Evolutionary conservation across 805 yeast species (phyloP).

Genomic region (Metschnikowia lunata): DNA sequence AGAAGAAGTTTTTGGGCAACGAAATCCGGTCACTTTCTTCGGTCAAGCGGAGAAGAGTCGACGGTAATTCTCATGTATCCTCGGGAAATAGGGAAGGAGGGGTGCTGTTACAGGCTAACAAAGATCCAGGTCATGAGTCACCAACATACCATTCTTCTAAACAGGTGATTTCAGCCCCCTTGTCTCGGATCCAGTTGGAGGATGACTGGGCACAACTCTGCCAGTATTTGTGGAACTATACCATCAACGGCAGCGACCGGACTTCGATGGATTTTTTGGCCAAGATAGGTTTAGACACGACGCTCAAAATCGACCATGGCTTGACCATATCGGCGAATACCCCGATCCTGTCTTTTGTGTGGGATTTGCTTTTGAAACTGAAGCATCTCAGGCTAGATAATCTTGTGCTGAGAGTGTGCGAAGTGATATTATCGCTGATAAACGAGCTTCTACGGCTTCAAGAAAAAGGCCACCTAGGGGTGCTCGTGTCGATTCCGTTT

Average conservation of each 20-base stretch:
- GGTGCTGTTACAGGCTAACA: not conserved
- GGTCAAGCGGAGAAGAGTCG: slow-evolving; percentile 17
- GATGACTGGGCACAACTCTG: slow-evolving; percentile 32
- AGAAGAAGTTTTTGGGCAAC: slow-evolving; percentile 37
- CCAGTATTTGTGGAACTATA: slow-evolving; percentile 33
- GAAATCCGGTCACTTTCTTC: slow-evolving; percentile 29
- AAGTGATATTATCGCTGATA: slow-evolving; percentile 21
- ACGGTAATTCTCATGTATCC: not conserved
- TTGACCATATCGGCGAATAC: slow-evolving; percentile 13
- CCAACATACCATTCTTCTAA: not conserved
- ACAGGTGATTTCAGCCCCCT: not conserved
- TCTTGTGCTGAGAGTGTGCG: slow-evolving; percentile 39
- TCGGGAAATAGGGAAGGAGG: no score
- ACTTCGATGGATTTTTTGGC: slow-evolving; percentile 30
- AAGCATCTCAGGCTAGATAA: slow-evolving; percentile 49
- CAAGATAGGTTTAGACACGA: slow-evolving; percentile 26
- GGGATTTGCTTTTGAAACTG: slow-evolving; percentile 40
- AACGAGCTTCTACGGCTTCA: slow-evolving; percentile 24
- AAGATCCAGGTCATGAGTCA: not conserved
- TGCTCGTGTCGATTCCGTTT: slow-evolving; percentile 51
- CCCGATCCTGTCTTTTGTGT: slow-evolving; percentile 41
- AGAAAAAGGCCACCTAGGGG: slow-evolving; percentile 8
- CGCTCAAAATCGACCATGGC: slow-evolving; percentile 12
- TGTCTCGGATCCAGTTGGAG: slow-evolving; percentile 13
- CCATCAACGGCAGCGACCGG: slow-evolving; percentile 33